A percentile compares a stretch with the other conserved stretches of the same genome.
Evolutionary conservation across 148 eudicot species (phyloP).

Genomic region (Nyssa sinensis): DNA sequence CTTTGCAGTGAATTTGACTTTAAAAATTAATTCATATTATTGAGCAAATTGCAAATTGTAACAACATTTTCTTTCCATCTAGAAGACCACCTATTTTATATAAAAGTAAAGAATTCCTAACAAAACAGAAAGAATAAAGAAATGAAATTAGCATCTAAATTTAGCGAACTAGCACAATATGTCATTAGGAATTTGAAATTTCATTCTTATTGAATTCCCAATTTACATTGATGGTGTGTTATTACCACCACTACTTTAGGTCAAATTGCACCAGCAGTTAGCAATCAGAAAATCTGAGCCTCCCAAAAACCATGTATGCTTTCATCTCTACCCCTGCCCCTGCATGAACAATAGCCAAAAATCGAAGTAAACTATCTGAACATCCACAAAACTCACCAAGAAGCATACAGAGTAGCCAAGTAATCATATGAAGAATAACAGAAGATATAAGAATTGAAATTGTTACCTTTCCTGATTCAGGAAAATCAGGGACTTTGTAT

Average conservation of each 20-base stretch:
- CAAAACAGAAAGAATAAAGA: neutral
- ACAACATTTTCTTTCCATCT: neutral
- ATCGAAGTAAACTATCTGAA: neutral
- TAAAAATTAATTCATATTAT: neutral
- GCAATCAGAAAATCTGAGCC: neutral
- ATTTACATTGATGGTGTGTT: neutral
- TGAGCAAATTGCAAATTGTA: neutral
- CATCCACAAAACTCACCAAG: neutral
- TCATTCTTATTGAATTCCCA: neutral
- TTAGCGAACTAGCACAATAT: neutral
- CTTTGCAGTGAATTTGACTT: neutral
- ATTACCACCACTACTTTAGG: neutral
- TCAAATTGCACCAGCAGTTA: neutral
- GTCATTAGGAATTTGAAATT: neutral
- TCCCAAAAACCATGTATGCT: neutral
- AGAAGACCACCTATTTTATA: neutral
- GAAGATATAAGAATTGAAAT: neutral
- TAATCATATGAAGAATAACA: neutral
- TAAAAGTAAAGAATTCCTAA: neutral
- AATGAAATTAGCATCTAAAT: neutral
- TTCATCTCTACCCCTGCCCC: slow-evolving; percentile 3
- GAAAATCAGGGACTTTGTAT: slow-evolving; percentile 29
- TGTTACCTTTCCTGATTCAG: slow-evolving; percentile 26
- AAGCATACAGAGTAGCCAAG: neutral
- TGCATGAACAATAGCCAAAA: neutral